Evolutionary conservation across 2,329 filamentous ascomycete genomes (phyloP).

Genomic region (Pestalotiopsis sp.): DNA sequence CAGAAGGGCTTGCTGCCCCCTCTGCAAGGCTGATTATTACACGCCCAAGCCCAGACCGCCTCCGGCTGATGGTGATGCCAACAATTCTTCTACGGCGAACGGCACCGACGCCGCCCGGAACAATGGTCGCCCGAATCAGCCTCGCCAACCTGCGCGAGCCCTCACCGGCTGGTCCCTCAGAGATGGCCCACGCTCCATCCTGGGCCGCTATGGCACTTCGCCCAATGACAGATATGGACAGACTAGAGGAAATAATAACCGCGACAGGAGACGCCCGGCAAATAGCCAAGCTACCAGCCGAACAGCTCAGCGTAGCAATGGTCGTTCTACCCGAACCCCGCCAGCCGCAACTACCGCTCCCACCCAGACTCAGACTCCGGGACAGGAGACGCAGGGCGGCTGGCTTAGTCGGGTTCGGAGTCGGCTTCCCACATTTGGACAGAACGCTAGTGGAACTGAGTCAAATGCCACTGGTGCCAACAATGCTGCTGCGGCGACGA

Average conservation of each 20-base stretch:
- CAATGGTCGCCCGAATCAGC: conserved; percentile 52
- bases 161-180: conserved; percentile 38
- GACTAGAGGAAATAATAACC: not conserved
- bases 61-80: conserved; percentile 43
- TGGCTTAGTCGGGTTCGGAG: conserved; percentile 2
- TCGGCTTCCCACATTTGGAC: conserved; percentile 7
- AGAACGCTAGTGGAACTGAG: not conserved
- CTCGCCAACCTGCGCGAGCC: conserved; percentile 42
- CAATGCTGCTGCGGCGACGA: conserved; percentile 21
- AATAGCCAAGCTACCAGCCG: conserved; percentile 3
- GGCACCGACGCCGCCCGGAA: conserved; percentile 36
- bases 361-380: not conserved
- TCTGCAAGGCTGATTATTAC: conserved; percentile 98
- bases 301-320: not conserved
- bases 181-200: conserved; percentile 28
- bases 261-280: conserved; percentile 5
- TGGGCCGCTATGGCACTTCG: conserved; percentile 5
- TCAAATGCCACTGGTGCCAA: not conserved
- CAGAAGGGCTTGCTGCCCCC: conserved; percentile 89
- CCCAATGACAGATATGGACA: conserved; percentile 6
- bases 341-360: not conserved
- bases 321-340: not conserved
- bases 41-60: conserved; percentile 82
- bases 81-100: conserved; percentile 30
- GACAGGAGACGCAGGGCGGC: not conserved